phyloP scores from a whole-genome alignment of 306 rosid species.

The Prosopis cineraria region DNA sequence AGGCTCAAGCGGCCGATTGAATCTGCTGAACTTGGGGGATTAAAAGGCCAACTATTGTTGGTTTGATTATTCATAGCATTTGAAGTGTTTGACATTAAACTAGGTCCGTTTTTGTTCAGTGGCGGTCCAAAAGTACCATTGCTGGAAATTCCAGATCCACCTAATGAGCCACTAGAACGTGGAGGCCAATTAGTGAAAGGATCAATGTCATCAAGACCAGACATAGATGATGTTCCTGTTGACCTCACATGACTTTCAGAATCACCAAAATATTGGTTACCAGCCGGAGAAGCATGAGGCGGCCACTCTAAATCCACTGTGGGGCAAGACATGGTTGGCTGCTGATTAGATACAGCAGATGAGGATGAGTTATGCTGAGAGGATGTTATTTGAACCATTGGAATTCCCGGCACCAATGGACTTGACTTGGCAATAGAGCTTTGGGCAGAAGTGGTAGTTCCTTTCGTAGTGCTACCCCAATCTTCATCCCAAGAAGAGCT shows the following conservation, averaged over 20 bases:
- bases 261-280: constrained; percentile 51
- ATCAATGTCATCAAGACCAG: constrained; percentile 64
- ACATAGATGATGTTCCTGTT: constrained; percentile 59
- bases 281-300: constrained; percentile 58
- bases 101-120: constrained; percentile 48
- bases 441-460: constrained; percentile 42
- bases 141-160: constrained; percentile 55
- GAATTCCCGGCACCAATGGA: constrained; percentile 41
- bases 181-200: constrained; percentile 99
- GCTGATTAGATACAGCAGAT: constrained; percentile 54
- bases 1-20: constrained; percentile 49
- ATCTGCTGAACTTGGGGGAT: constrained; percentile 47
- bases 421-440: constrained; percentile 44
- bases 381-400: constrained; percentile 49
- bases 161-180: constrained; percentile 62
- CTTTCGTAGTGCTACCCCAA: constrained; percentile 68
- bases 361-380: constrained; percentile 38
- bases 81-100: constrained; percentile 52
- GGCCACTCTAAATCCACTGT: constrained; percentile 98
- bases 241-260: constrained; percentile 53
- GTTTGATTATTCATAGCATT: constrained; percentile 55
- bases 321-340: constrained; percentile 65
- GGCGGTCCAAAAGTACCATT: constrained; percentile 58
- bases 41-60: constrained; percentile 61
- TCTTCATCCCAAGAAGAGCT: constrained; percentile 90